Evolutionary conservation across 805 yeast genomes (phyloP).

Genomic region (Kuraishia molischiana): DNA sequence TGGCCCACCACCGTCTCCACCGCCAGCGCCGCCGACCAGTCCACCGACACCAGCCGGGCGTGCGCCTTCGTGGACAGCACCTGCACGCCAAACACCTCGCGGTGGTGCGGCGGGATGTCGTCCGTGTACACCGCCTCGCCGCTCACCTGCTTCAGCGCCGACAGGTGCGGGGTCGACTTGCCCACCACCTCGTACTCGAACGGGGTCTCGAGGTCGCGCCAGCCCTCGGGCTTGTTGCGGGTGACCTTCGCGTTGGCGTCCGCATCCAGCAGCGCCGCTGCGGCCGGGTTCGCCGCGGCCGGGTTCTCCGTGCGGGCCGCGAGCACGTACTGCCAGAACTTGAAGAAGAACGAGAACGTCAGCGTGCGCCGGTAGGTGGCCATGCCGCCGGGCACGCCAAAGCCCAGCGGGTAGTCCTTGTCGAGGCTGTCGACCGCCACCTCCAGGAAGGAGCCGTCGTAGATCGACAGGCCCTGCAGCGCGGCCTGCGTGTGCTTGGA

Average conservation of each 20-base stretch:
- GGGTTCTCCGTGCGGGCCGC: constrained; percentile 4
- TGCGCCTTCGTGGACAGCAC: constrained; percentile 32
- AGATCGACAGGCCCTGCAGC: constrained; percentile 15
- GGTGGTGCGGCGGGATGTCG: constrained; percentile 30
- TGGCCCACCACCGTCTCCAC: constrained; percentile 31
- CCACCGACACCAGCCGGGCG: constrained; percentile 31
- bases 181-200: constrained; percentile 28
- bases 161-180: constrained; percentile 30
- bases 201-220: constrained; percentile 27
- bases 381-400: constrained; percentile 40
- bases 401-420: constrained; percentile 27
- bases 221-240: constrained; percentile 25
- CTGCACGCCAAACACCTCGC: constrained; percentile 33
- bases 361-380: constrained; percentile 34
- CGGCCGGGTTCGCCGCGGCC: constrained; percentile 3
- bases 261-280: constrained; percentile 14
- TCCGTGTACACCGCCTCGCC: constrained; percentile 37
- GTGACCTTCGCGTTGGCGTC: constrained; percentile 24
- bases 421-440: constrained; percentile 16
- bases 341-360: constrained; percentile 34
- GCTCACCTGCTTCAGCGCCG: constrained; percentile 34
- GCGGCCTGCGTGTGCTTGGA: constrained; percentile 22
- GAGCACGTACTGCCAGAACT: constrained; percentile 26
- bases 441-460: constrained; percentile 17
- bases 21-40: constrained; percentile 24